Base-by-base conservation (phyloP, 768 basidiomycete species). In the Rhodotorula kratochvilovae region DNA sequence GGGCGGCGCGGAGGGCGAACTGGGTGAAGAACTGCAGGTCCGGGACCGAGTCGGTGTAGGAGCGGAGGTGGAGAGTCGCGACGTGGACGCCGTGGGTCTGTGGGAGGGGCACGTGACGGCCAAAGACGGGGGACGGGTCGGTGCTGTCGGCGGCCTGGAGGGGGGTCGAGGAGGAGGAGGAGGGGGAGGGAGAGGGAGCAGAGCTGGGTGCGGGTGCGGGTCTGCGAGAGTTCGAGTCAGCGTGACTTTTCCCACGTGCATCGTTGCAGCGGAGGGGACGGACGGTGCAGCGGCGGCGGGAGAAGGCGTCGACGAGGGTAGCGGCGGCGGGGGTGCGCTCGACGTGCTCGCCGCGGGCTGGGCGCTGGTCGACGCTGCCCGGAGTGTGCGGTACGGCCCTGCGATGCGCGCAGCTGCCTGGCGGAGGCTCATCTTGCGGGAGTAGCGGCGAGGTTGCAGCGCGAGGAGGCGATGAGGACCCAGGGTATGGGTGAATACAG, bases 1-100 rank as follows among this genome's bases (percentile, higher is more conserved):
- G 83, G 0, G 94, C 94, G 0, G 91, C 87, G 76, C 94, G 92
- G 1, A 86, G 80, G 0, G 88, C 88, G 76, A 98, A 94, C 79
- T 90, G 88, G 11, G 88, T 85, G 81, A 90, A 94, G 70, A 92
- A 85, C 76, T 87, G 85, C 61, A 97, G 86, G 15, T 86, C 84
- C 48, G 81, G 79, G 23, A 84, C 82, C 27, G 68, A 57, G 29
- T 77, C 67, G 77, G 87, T 83, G 82, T 94, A 86, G 3, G 91
- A 87, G 60, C 90, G 89, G 80, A 97, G 86, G 77, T 92, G 91
- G 70, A 98, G 83, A 60, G 84, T 83, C 5, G 91, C 92, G 75
- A 87, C 90, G 63, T 93, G 92, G 65, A 91, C 84, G 68, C 82
- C 81, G 81, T 91, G 86, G 17, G 87, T 90, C 84, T 0, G 82